phyloP scores from a whole-genome alignment of 257 asterid genomes.

The Primulina eburnea region DNA sequence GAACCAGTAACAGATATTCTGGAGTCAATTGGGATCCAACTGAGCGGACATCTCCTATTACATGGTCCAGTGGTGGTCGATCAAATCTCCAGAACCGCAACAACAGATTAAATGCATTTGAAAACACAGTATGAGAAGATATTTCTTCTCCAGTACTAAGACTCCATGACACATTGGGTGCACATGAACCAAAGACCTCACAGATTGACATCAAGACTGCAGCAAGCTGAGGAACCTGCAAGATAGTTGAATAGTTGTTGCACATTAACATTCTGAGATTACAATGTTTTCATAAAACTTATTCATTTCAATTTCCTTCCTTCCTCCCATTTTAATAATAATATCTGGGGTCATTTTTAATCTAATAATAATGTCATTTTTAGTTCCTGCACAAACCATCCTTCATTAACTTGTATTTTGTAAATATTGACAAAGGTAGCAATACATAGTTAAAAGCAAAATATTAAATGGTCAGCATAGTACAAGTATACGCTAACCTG shows the following conservation, averaged over 20 bases:
- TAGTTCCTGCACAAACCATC: background rate
- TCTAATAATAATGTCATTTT: conserved; percentile 3
- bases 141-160: conserved; percentile 73
- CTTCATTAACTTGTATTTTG: background rate
- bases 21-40: conserved; percentile 79
- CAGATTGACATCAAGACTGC: conserved; percentile 96
- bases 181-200: conserved; percentile 89
- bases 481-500: background rate
- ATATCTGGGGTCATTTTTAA: background rate
- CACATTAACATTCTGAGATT: conserved; percentile 1
- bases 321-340: background rate
- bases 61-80: conserved; percentile 78
- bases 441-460: conserved; percentile 3
- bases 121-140: conserved; percentile 74
- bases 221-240: conserved; percentile 95
- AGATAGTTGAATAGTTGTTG: conserved; percentile 18
- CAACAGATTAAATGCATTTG: conserved; percentile 89
- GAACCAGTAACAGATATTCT: conserved; percentile 71
- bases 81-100: conserved; percentile 94
- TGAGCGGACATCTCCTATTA: conserved; percentile 61
- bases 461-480: conserved; percentile 14
- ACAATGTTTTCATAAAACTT: conserved; percentile 1
- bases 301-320: conserved; percentile 5
- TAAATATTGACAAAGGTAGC: conserved; percentile 14
- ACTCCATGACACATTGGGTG: conserved; percentile 77